These are phyloP conservation scores for Tolypocladium sp. DNA, from an alignment of 2,329 filamentous ascomycete species.

Conservation along the genomic window DNA sequence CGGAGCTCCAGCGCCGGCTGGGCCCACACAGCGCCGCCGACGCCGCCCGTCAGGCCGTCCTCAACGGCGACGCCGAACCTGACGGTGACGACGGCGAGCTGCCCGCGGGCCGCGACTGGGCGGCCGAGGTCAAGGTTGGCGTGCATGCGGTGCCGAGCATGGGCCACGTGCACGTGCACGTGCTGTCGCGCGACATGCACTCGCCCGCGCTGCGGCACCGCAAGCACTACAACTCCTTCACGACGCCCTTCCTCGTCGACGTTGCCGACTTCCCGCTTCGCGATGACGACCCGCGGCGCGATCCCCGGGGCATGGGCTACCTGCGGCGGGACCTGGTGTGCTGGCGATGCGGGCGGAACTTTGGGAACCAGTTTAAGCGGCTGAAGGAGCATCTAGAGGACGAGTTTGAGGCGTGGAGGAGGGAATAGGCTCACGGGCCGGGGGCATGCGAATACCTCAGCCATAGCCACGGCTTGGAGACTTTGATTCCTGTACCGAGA, in stretches of 20 bases:
- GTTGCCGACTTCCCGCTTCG: conserved; percentile 72
- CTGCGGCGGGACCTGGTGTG: conserved; percentile 61
- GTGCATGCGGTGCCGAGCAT: conserved; percentile 86
- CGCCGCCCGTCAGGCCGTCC: conserved; percentile 52
- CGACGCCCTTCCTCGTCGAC: conserved; percentile 72
- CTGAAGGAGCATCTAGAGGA: conserved; percentile 66
- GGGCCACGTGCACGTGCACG: conserved; percentile 85
- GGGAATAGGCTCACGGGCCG: conserved; percentile 30
- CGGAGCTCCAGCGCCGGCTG: conserved; percentile 63
- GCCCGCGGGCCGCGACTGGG: conserved; percentile 72
- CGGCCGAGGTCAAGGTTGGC: conserved; percentile 62
- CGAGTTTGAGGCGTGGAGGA: conserved; percentile 72
- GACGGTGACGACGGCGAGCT: conserved; percentile 31
- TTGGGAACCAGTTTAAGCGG: conserved; percentile 63
- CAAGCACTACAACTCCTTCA: conserved; percentile 91
- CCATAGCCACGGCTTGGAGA: neutral
- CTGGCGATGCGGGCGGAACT: conserved; percentile 73
- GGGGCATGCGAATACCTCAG: neutral
- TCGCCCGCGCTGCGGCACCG: conserved; percentile 64
- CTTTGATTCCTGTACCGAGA: neutral
- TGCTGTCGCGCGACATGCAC: conserved; percentile 71
- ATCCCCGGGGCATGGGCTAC: conserved; percentile 48
- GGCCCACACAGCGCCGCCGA: conserved; percentile 57
- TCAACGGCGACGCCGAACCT: conserved; percentile 45
- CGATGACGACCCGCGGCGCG: conserved; percentile 51